Evolutionary conservation across 164 flowering plant species (phyloP).

Genomic region (Berberis thunbergii): DNA sequence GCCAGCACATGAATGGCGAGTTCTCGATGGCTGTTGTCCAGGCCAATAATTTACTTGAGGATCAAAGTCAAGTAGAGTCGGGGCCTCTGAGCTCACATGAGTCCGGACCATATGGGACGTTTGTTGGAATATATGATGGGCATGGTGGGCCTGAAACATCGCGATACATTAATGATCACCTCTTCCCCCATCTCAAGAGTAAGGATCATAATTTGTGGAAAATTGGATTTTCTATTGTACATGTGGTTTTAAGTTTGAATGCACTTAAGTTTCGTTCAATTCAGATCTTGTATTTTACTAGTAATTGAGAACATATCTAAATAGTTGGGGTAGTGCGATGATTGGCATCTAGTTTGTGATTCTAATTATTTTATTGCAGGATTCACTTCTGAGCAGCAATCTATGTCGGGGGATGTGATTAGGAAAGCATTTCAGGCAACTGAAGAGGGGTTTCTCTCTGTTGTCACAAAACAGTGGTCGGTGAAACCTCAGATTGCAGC

Average conservation of each 20-base stretch:
- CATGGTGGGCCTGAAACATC: slow-evolving; percentile 91
- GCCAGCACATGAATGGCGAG: slow-evolving; percentile 67
- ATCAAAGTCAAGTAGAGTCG: slow-evolving; percentile 78
- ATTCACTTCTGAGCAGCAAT: slow-evolving; percentile 53
- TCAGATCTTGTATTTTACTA: too few species aligned
- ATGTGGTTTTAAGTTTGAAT: too few species aligned
- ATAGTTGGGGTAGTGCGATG: too few species aligned
- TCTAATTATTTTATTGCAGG: slow-evolving; percentile 20
- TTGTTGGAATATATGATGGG: slow-evolving; percentile 77
- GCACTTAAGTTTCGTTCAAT: too few species aligned
- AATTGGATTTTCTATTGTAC: too few species aligned
- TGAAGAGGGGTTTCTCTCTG: slow-evolving; percentile 67
- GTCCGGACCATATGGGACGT: slow-evolving; percentile 69
- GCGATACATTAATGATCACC: slow-evolving; percentile 55
- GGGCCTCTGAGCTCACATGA: slow-evolving; percentile 53
- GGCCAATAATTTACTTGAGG: slow-evolving; percentile 76
- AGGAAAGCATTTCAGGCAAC: slow-evolving; percentile 74
- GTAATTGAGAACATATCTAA: too few species aligned
- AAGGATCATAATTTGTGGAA: slow-evolving; percentile 11
- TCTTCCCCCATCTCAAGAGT: slow-evolving; percentile 76
- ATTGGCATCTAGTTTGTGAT: neutral
- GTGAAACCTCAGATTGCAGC: slow-evolving; percentile 80
- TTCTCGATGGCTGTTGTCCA: slow-evolving; percentile 86
- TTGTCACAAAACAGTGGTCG: slow-evolving; percentile 63
- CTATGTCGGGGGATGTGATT: slow-evolving; percentile 64